A percentile compares a stretch with the other conserved stretches of the same genome.
Evolutionary conservation across 345 rosid genomes (phyloP).

Genomic region (Zanthoxylum bungeanum): DNA sequence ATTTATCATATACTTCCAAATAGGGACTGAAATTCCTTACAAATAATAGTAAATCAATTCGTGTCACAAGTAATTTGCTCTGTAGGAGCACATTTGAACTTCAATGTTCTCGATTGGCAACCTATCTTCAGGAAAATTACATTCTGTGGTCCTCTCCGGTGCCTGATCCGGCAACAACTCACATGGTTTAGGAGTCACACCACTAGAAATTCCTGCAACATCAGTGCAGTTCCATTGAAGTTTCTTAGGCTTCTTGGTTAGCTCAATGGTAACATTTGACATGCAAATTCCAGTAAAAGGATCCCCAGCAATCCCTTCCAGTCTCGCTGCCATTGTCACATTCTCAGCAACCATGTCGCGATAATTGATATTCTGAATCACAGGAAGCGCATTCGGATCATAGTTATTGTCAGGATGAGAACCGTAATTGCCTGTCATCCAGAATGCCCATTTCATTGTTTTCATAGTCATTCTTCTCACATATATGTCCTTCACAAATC

Average conservation of each 20-base stretch:
- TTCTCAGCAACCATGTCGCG: constrained; percentile 70
- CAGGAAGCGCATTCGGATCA: constrained; percentile 67
- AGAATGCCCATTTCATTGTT: constrained; percentile 79
- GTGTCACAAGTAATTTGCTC: constrained; percentile 29
- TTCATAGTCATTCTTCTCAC: constrained; percentile 62
- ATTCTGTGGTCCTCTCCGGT: constrained; percentile 30
- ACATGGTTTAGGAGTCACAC: constrained; percentile 66
- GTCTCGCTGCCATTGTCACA: constrained; percentile 58
- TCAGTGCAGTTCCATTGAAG: constrained; percentile 83
- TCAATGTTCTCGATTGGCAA: constrained; percentile 48
- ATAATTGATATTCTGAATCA: constrained; percentile 59
- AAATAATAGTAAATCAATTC: not conserved
- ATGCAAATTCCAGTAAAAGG: constrained; percentile 74
- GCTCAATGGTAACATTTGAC: constrained; percentile 63
- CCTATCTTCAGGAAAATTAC: constrained; percentile 57
- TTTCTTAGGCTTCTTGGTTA: constrained; percentile 44
- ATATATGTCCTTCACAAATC: constrained; percentile 67
- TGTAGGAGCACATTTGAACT: constrained; percentile 40
- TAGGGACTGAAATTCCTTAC: constrained; percentile 5
- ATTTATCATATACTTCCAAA: not conserved
- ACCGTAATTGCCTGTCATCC: constrained; percentile 89
- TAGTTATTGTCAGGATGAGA: constrained; percentile 68
- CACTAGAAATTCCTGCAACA: constrained; percentile 49
- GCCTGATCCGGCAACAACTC: constrained; percentile 40
- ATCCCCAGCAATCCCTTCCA: constrained; percentile 60